Percentiles rank a stretch among this genome's conserved stretches.
Conservation (phyloP, 2,329 filamentous ascomycete genomes). For the Aspergillus ruber region DNA sequence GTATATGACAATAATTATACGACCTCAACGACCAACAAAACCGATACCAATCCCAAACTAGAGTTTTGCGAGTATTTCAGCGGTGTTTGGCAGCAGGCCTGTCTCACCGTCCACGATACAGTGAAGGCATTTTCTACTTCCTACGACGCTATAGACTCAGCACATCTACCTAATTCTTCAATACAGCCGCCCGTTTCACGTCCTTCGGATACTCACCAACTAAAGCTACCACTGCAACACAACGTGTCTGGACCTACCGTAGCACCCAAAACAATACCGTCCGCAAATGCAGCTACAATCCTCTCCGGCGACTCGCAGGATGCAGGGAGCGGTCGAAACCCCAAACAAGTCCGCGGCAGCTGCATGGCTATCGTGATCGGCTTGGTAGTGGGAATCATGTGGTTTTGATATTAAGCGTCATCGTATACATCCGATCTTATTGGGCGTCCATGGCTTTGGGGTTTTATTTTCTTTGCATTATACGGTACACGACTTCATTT, state of each 20-base stretch:
- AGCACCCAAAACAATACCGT: constrained; percentile 1
- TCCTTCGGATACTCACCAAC: no score
- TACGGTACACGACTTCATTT: background rate
- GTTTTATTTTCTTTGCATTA: background rate
- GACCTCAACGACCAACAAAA: constrained; percentile 1
- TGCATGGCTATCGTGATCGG: constrained; percentile 34
- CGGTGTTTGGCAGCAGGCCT: constrained; percentile 29
- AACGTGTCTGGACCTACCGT: background rate
- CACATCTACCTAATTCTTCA: background rate
- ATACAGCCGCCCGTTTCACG: no score
- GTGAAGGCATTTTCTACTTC: background rate
- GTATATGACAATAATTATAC: constrained; percentile 4
- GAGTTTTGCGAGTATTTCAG: constrained; percentile 8
- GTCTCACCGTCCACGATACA: constrained; percentile 8
- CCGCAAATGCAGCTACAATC: constrained; percentile 6
- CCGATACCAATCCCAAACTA: background rate
- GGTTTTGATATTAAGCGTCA: constrained; percentile 29
- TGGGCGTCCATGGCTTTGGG: background rate
- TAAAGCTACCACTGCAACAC: no score
- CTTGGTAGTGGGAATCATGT: constrained; percentile 30
- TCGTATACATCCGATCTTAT: background rate
- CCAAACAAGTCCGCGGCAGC: constrained; percentile 26
- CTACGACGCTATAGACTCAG: background rate
- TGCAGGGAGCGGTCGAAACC: constrained; percentile 16
- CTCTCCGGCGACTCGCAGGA: constrained; percentile 18